These are phyloP conservation scores for Rhododendron mucronatum DNA, from an alignment of 148 eudicot genomes.

Conservation along the genomic window DNA sequence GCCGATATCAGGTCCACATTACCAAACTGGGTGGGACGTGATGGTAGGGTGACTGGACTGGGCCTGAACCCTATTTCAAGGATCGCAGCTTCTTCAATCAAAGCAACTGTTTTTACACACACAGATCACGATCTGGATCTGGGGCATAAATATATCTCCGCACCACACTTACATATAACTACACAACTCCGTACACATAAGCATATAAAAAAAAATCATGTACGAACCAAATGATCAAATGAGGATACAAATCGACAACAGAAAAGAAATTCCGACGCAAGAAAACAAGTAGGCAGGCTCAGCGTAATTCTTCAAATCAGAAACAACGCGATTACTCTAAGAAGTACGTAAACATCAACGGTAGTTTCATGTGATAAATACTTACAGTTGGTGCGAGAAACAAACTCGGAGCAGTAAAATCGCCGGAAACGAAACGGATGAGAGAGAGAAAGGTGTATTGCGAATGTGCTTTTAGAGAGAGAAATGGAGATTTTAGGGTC, in stretches of 20 bases:
- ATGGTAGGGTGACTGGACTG: background rate
- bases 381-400: conserved; percentile 9
- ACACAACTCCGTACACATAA: background rate
- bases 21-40: background rate
- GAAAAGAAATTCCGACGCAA: background rate
- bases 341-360: background rate
- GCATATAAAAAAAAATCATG: background rate
- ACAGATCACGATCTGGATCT: too few species aligned
- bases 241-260: background rate
- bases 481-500: background rate
- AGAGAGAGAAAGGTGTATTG: background rate
- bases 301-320: background rate
- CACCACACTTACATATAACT: background rate
- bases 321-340: background rate
- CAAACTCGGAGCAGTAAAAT: background rate
- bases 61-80: background rate
- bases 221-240: background rate
- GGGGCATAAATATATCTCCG: background rate
- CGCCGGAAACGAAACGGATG: background rate
- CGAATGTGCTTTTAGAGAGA: background rate
- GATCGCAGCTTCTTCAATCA: background rate
- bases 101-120: background rate
- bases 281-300: background rate
- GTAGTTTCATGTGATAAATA: background rate
- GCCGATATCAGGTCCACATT: background rate